Evolutionary conservation across 2,329 filamentous ascomycete species (phyloP), one percentile per base, ranked within the genome.

Genomic region (Fusarium oxysporum): DNA sequence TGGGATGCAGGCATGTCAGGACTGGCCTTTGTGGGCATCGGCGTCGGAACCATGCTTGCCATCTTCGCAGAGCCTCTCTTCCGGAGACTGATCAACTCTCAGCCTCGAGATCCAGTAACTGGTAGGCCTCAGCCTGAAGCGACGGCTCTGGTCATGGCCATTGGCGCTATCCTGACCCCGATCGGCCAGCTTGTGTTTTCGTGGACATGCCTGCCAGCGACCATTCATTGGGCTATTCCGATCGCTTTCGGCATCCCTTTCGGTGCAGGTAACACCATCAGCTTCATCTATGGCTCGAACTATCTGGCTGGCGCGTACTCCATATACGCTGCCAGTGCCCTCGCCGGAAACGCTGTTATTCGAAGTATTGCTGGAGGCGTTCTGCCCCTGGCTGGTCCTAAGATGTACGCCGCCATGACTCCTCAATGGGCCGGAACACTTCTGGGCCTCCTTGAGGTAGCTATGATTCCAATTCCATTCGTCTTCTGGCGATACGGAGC

Each of bases 141-240:
- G 2, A 94, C 93, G 72, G 93, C 96, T 8, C 89, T 90, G 45
- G 88, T 96, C 63, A 92, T 97, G 77, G 93, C 92, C 74, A 89
- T 97, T 32, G 93, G 92, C 7, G 90, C 93, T 0, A 80, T 97
- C 3, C 84, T 94, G 2, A 90, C 93, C 0, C 92, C 94, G 0
- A 81, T 93, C 6, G 95, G 95, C 21, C 92, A 97, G 81, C 88
- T 98, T 30, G 92, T 92, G 80, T 98, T 98, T 78, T 90, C 93
- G 0, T 97, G 94, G 94, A 97, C 95, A 0, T 95, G 92, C 68
- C 89, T 94, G 1, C 95, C 95, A 0, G 83, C 82, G 0, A 88
- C 89, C 8, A 93, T 97, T 37, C 95, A 94, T 79, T 97, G 93
- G 92, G 90, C 94, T n/a, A 86, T 90, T 25, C 92, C 93, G 3